Evolutionary conservation across 345 rosid genomes (phyloP), one percentile per base, ranked within the genome.

Genomic region (Eucalyptus fibrosa): DNA sequence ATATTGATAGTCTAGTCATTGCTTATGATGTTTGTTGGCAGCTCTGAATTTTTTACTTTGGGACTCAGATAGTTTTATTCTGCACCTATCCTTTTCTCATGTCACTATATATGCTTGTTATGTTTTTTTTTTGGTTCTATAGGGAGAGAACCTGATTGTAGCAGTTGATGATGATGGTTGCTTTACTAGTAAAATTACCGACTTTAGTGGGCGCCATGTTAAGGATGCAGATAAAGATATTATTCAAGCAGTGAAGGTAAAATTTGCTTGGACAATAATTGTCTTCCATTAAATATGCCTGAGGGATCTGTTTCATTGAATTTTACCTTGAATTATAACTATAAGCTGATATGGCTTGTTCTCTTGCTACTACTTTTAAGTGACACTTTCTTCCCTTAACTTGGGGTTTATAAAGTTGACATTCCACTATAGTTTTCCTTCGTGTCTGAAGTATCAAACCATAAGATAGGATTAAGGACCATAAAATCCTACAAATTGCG

Each of bases 81-180:
- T 16, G 9, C 67, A 23, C 30, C 28, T 51, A 59, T 17, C 40
- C 87, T 53, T 23, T 87, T 67, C 85, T 89, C 62, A 21, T 69
- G 40, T 86, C 69, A 56, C 65, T 86, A 12, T 82, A 7, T 50
- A 32, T 88, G 37, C 51, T 90, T 72, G 72, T 32, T 24, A 30
- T 50, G 16, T 65, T 88, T 88, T 59, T 59, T 26, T 53, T 89
- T 47, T 11, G 49, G 88, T 40, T 82, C 62, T 90, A 86, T 90
- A 97, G 99, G 99, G 97, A 16, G 99, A 96, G 88, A 93, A 92
- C 88, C 91, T 98, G 91, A 92, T 96, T 44, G 99, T 98, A 82
- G 96, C 99, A 34, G 99, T 98, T 91, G 99, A 98, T 91, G 99
- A 97, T 86, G 99, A 98, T 92, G 99, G 99, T 77, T 94, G 89